Evolutionary conservation across 371 early-diverging fungal genomes (phyloP).

Genomic region (Mortierella sp.): DNA sequence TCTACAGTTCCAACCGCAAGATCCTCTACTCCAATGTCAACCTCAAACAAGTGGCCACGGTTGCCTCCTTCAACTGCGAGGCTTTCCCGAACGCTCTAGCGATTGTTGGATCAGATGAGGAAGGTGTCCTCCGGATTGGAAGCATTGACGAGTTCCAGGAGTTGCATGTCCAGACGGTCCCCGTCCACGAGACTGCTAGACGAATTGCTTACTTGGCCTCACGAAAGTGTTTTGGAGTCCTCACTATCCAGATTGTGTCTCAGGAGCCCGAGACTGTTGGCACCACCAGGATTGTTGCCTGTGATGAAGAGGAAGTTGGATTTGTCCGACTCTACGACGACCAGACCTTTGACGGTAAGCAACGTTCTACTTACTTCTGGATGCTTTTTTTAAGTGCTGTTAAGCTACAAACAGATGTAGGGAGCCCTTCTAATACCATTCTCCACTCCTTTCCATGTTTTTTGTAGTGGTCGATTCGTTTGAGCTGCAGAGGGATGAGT

Average conservation of each 20-base stretch:
- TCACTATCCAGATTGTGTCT: conserved; percentile 40
- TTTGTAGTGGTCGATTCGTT: conserved; percentile 57
- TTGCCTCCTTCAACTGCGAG: conserved; percentile 71
- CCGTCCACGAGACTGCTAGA: conserved; percentile 78
- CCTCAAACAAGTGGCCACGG: conserved; percentile 71
- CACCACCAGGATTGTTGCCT: conserved; percentile 46
- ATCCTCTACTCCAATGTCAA: conserved; percentile 87
- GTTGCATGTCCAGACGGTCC: conserved; percentile 83
- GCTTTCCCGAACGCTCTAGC: conserved; percentile 73
- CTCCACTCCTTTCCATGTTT: neutral
- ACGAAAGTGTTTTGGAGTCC: conserved; percentile 69
- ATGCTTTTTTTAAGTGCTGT: neutral
- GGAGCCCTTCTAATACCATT: too few species aligned
- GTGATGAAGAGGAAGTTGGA: conserved; percentile 61
- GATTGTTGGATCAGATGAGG: conserved; percentile 68
- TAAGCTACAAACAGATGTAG: too few species aligned
- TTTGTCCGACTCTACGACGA: conserved; percentile 80
- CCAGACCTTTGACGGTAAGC: conserved; percentile 77
- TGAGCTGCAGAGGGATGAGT: conserved; percentile 57
- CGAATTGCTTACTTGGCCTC: conserved; percentile 76
- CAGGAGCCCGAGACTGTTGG: conserved; percentile 54
- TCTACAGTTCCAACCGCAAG: conserved; percentile 72
- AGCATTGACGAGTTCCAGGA: conserved; percentile 83
- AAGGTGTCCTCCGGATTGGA: conserved; percentile 72
- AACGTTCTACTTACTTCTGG: neutral